Evolutionary conservation across 345 rosid genomes (phyloP), one percentile per base, ranked within the genome.

Genomic region (Pistacia atlantica): DNA sequence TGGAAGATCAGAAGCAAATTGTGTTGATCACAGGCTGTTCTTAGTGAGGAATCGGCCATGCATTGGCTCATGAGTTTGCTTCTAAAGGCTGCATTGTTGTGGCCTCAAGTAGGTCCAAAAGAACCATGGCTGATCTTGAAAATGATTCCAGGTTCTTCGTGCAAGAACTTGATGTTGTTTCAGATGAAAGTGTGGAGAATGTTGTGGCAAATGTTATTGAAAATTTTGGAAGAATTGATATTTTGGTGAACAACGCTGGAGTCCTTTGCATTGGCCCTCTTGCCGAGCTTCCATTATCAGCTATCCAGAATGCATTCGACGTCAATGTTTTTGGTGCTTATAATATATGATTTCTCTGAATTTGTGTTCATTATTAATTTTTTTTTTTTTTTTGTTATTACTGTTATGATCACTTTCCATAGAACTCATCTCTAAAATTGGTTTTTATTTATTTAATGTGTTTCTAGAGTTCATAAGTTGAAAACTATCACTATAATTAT

Each of bases 1-100:
- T 88, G 93, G 91, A 79, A 35, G n/a, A 60, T 42, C 75, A 71
- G 51, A 81, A 79, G 14, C 87, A 87, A 63, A 95, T 92, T 82
- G 94, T 95, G 42, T 74, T 95, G 54, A 86, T 95, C 63, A 90
- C 97, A 3, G 97, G 98, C 11, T 95, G 97, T 78, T 82, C 89
- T 6, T 82, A 89, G 38, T 97, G 98, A 66, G 97, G 98, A 0
- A 95, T 95, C 1, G 97, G 98, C 7, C n/a, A 95, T 67, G 97
- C 94, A 5, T 81, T 95, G 82, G 97, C n/a, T 1, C 89, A 77
- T 20, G 97, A 89, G 71, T 95, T 95, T 77, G 88, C 94, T 0
- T n/a, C n/a, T 83, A 86, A 80, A 0, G 85, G 82, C 17, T 93
- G 94, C 82, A n/a, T 54, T 10, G 98, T 95, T 72, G 95, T 91